A percentile compares a stretch with the other conserved stretches of the same genome.
These are phyloP conservation scores for Panicum miliaceum DNA, from an alignment of 176 grass and related monocot species.

Conservation along the genomic window DNA sequence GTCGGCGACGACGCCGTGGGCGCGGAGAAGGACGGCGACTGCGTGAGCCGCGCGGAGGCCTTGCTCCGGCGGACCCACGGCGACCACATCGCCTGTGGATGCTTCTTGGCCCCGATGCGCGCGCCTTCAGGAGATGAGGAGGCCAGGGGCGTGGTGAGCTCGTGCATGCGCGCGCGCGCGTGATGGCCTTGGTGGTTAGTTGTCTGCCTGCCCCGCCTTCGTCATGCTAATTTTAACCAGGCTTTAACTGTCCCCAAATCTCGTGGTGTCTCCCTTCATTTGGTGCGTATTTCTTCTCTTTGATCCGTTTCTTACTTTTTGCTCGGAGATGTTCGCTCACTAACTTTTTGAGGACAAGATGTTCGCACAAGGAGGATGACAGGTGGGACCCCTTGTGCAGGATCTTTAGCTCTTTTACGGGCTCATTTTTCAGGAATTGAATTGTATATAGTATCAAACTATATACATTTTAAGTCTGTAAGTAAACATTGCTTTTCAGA, in stretches of 20 bases:
- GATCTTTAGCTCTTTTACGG: no score
- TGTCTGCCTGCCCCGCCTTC: conserved; percentile 23
- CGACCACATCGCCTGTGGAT: conserved; percentile 50
- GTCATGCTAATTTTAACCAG: conserved; percentile 53
- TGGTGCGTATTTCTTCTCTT: conserved; percentile 16
- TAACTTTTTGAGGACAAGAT: not conserved
- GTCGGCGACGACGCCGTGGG: not conserved
- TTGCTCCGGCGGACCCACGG: conserved; percentile 49
- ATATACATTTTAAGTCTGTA: no score
- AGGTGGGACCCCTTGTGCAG: not conserved
- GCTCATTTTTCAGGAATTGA: not conserved
- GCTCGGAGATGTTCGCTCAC: not conserved
- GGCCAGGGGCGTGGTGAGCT: not conserved
- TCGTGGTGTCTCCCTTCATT: conserved; percentile 22
- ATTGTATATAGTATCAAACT: no score
- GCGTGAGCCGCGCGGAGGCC: conserved; percentile 39
- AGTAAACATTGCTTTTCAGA: no score
- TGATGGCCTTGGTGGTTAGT: conserved; percentile 25
- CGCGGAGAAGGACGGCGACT: conserved; percentile 44
- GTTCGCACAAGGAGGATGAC: not conserved
- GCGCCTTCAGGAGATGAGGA: conserved; percentile 21
- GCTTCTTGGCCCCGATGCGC: conserved; percentile 26
- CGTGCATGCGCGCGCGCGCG: conserved; percentile 43
- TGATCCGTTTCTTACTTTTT: not conserved
- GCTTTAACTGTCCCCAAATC: conserved; percentile 23